A percentile compares a stretch with the other conserved stretches of the same genome.
Evolutionary conservation across 176 grass and related monocot genomes (phyloP).

Genomic region (Phragmites australis): DNA sequence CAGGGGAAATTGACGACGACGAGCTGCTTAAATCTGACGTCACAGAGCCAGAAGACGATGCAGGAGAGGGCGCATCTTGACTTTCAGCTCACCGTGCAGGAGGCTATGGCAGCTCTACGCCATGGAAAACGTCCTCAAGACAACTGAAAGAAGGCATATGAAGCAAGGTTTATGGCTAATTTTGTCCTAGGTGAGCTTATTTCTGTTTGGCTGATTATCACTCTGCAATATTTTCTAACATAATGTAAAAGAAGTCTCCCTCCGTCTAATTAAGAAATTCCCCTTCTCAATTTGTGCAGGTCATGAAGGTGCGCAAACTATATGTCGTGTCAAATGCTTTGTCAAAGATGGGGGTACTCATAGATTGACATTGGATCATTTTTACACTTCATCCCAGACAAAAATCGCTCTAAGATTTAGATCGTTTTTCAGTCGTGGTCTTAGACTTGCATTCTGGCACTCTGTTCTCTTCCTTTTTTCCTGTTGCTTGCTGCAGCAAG

Average conservation of each 20-base stretch:
- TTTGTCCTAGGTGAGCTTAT: neutral
- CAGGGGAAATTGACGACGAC: neutral
- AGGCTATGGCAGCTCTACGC: neutral
- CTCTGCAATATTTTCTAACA: neutral
- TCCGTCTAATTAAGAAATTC: neutral
- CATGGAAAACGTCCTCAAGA: neutral
- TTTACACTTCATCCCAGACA: neutral
- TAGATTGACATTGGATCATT: neutral
- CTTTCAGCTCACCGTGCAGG: neutral
- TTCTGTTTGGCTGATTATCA: neutral
- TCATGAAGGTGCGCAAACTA: neutral
- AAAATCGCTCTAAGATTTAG: neutral
- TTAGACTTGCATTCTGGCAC: neutral
- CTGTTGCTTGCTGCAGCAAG: neutral
- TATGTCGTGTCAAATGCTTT: neutral
- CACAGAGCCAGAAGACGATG: neutral
- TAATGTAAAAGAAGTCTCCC: too few species aligned
- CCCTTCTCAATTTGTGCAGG: neutral
- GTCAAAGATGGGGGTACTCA: neutral
- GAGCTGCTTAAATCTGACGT: neutral
- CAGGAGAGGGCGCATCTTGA: neutral
- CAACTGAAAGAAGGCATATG: neutral
- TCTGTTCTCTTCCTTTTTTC: neutral
- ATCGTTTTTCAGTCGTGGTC: neutral
- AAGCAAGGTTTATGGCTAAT: neutral